Percentiles rank a stretch among this genome's conserved stretches.
phyloP scores from a whole-genome alignment of 306 rosid genomes.

The Fragaria iinumae region DNA sequence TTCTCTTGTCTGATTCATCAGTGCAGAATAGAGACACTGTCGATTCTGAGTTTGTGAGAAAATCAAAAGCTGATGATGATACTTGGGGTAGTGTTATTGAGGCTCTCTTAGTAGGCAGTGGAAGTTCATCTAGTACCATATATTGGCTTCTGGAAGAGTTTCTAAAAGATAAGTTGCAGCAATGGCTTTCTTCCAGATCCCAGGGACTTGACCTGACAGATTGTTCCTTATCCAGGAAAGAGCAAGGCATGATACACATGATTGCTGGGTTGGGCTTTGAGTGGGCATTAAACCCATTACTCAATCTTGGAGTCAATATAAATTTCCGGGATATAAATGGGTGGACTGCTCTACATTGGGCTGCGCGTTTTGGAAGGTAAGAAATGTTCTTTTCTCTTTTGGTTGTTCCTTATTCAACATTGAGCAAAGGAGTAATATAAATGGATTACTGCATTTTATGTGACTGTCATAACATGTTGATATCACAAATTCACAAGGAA shows the following conservation, averaged over 20 bases:
- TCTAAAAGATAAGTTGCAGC: constrained; percentile 70
- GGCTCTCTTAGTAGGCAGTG: constrained; percentile 62
- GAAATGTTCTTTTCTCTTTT: not conserved
- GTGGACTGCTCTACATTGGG: constrained; percentile 97
- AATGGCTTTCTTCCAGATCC: constrained; percentile 66
- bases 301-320: constrained; percentile 66
- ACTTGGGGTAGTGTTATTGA: constrained; percentile 66
- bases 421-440: not conserved
- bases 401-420: not conserved
- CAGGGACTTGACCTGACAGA: constrained; percentile 42
- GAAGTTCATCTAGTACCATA: constrained; percentile 59
- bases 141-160: constrained; percentile 86
- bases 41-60: constrained; percentile 39
- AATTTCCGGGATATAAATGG: constrained; percentile 96
- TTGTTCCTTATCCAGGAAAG: constrained; percentile 81
- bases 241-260: constrained; percentile 90
- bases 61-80: constrained; percentile 52
- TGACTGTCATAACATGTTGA: not conserved
- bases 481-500: not conserved
- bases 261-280: constrained; percentile 85
- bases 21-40: constrained; percentile 25
- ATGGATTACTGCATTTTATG: not conserved
- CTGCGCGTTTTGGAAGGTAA: constrained; percentile 95
- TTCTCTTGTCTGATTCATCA: constrained; percentile 58
- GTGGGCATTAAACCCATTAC: constrained; percentile 88